These are phyloP conservation scores for Raphanus sativus DNA, from an alignment of 345 rosid species.

Conservation along the genomic window DNA sequence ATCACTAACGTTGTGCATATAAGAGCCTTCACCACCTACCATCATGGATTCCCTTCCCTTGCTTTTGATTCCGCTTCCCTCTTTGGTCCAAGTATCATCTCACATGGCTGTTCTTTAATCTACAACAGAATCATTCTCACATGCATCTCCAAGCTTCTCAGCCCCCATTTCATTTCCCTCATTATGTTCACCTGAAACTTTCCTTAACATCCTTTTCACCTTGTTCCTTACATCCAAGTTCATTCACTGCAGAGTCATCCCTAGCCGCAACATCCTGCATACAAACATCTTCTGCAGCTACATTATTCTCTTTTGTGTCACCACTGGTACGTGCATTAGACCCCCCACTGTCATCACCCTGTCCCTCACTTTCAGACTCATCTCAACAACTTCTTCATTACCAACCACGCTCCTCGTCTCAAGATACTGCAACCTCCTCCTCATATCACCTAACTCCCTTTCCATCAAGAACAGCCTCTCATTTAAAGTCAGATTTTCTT, in stretches of 20 bases:
- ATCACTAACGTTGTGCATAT: conserved; percentile 29
- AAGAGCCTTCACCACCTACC: conserved; percentile 32
- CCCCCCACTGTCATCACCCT: conserved; percentile 59
- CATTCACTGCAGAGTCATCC: conserved; percentile 16
- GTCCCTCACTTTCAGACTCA: conserved; percentile 56
- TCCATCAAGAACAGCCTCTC: conserved; percentile 94
- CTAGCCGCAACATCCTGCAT: conserved; percentile 38
- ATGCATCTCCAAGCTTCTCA: conserved; percentile 24
- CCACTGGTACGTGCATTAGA: conserved; percentile 47
- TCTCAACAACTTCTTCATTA: conserved; percentile 63
- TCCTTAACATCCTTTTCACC: background rate
- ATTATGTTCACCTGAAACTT: conserved; percentile 22
- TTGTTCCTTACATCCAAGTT: background rate
- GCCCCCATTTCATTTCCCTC: conserved; percentile 5
- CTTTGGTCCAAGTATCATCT: background rate
- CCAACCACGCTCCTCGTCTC: conserved; percentile 60
- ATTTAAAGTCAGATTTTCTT: conserved; percentile 85
- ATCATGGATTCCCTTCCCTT: background rate
- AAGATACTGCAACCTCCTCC: conserved; percentile 77
- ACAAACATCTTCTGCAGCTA: conserved; percentile 35
- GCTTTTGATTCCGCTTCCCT: background rate
- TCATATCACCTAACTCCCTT: conserved; percentile 78
- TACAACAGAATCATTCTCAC: conserved; percentile 22
- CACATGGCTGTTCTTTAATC: conserved; percentile 22
- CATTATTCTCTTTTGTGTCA: conserved; percentile 39